Evolutionary conservation across 768 basidiomycete species (phyloP).

Genomic region (Mycena alexandri): DNA sequence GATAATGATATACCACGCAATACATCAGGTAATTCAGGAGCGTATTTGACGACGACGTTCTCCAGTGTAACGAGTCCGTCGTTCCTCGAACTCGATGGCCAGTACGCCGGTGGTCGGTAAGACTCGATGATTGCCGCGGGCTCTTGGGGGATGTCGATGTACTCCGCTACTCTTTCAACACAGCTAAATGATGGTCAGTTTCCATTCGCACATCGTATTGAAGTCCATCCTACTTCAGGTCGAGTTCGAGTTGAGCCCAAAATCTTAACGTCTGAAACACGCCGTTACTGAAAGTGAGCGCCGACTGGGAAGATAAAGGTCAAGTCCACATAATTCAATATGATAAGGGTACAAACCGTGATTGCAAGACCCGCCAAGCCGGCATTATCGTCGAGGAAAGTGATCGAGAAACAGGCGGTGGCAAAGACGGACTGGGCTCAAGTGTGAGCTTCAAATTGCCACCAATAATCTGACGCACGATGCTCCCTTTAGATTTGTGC

Average conservation of each 20-base stretch:
- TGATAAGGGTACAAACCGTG: slow-evolving; percentile 46
- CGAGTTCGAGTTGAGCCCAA: slow-evolving; percentile 29
- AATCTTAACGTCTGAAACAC: slow-evolving; percentile 20
- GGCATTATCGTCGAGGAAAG: slow-evolving; percentile 63
- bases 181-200: slow-evolving; percentile 60
- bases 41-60: slow-evolving; percentile 84
- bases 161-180: slow-evolving; percentile 93
- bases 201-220: too few relatives aligned
- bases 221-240: slow-evolving; percentile 24
- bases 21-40: slow-evolving; percentile 87
- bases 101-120: slow-evolving; percentile 87
- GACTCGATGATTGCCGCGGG: slow-evolving; percentile 82
- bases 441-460: not conserved
- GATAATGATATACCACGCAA: slow-evolving; percentile 82
- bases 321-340: slow-evolving; percentile 21
- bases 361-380: slow-evolving; percentile 69
- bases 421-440: slow-evolving; percentile 65
- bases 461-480: slow-evolving; percentile 7
- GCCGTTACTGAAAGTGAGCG: slow-evolving; percentile 28
- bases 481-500: slow-evolving; percentile 16
- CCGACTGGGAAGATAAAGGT: slow-evolving; percentile 15
- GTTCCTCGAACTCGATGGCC: slow-evolving; percentile 81
- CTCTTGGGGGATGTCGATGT: slow-evolving; percentile 90
- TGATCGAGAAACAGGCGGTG: slow-evolving; percentile 83
- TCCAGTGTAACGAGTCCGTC: slow-evolving; percentile 75